Conservation (phyloP, 352 stramenopile species). For the Globisporangium yorkense region DNA sequence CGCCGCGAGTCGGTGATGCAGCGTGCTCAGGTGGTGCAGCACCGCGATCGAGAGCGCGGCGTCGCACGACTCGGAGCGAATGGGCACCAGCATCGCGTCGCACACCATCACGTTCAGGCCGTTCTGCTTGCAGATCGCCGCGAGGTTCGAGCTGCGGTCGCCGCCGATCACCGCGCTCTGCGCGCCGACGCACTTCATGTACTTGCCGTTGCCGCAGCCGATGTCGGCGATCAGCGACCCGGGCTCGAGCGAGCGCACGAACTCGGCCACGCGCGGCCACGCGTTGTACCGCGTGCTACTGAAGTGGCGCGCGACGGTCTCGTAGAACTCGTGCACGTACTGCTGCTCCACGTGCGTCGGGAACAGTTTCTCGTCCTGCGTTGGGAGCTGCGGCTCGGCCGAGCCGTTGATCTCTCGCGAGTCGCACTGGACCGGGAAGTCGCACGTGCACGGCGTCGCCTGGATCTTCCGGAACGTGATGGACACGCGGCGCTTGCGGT, state of each 20-base stretch:
- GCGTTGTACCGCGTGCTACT: constrained; percentile 85
- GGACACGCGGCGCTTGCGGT: constrained; percentile 62
- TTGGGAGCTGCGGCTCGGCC: neutral
- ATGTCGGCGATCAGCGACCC: constrained; percentile 76
- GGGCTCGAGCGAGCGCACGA: constrained; percentile 48
- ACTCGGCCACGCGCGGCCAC: constrained; percentile 67
- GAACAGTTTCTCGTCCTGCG: constrained; percentile 17
- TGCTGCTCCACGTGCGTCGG: constrained; percentile 72
- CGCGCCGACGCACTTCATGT: constrained; percentile 76
- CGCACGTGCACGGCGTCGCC: constrained; percentile 56
- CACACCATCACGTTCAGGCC: constrained; percentile 70
- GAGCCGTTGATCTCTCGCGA: neutral
- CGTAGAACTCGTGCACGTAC: constrained; percentile 85
- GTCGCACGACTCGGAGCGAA: constrained; percentile 70
- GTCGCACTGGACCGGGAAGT: constrained; percentile 69
- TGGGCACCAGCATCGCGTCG: constrained; percentile 66
- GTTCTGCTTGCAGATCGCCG: constrained; percentile 51
- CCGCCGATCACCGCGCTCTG: constrained; percentile 51
- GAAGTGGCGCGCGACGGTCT: constrained; percentile 78
- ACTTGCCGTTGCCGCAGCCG: constrained; percentile 85
- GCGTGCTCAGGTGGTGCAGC: constrained; percentile 78
- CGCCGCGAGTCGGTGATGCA: constrained; percentile 56
- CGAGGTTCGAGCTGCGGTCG: constrained; percentile 60
- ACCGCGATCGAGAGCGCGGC: constrained; percentile 81
- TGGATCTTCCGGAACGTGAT: constrained; percentile 88